A percentile compares a stretch with the other conserved stretches of the same genome.
Conservation (phyloP, 805 yeast genomes). For the Limtongia smithiae region DNA sequence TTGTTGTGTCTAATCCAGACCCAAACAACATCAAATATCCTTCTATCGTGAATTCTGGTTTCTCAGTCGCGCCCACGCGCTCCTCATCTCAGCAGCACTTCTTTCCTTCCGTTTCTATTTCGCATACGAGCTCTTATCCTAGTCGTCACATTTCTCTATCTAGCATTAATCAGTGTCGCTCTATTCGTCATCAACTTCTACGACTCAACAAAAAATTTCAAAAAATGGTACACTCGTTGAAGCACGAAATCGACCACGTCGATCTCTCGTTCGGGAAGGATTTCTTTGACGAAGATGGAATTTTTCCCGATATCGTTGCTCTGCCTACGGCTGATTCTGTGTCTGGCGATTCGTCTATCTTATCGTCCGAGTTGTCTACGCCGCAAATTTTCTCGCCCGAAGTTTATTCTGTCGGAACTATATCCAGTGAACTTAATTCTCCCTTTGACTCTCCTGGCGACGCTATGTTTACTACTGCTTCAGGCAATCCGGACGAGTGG, state of each 20-base stretch:
- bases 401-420: constrained; percentile 10
- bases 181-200: neutral
- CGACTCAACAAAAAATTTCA: neutral
- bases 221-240: constrained; percentile 17
- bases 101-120: neutral
- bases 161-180: neutral
- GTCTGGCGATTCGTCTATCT: constrained; percentile 17
- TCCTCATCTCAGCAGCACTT: neutral
- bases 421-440: constrained; percentile 10
- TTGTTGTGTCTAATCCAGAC: neutral
- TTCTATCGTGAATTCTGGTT: neutral
- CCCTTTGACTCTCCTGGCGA: constrained; percentile 31
- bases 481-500: constrained; percentile 34
- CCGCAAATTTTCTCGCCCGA: constrained; percentile 22
- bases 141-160: neutral
- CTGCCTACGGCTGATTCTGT: constrained; percentile 14
- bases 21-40: neutral
- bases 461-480: constrained; percentile 36
- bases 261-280: constrained; percentile 12
- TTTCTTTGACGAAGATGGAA: constrained; percentile 9
- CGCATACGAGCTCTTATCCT: neutral
- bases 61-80: neutral
- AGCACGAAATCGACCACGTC: constrained; percentile 6
- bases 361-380: constrained; percentile 17
- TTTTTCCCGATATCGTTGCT: constrained; percentile 20